These are phyloP conservation scores for Scenedesmus sp. DNA, from an alignment of 163 green algal species.

Conservation along the genomic window DNA sequence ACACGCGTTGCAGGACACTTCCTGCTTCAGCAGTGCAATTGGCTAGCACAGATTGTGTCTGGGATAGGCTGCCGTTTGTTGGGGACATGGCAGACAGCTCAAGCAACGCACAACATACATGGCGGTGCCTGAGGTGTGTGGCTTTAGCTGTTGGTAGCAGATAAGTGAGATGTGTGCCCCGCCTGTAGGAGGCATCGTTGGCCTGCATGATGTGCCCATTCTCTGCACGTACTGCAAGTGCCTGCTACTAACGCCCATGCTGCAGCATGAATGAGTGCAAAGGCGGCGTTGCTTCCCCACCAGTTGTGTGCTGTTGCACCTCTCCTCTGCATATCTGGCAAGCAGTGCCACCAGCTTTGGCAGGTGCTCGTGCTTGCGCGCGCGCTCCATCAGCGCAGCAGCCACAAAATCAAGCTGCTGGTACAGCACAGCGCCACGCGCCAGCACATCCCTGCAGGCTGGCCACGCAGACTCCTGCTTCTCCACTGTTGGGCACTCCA, in stretches of 20 bases:
- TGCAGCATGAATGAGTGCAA: not conserved
- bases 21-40: not conserved
- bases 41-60: no score
- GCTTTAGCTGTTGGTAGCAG: not conserved
- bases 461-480: conserved; percentile 29
- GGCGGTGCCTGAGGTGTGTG: not conserved
- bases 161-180: no score
- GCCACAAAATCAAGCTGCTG: conserved; percentile 43
- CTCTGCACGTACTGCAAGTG: not conserved
- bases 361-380: conserved; percentile 49
- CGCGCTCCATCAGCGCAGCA: conserved; percentile 27
- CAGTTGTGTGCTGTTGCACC: conserved; percentile 53
- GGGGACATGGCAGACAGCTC: not conserved
- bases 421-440: conserved; percentile 33
- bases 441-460: conserved; percentile 45
- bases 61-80: not conserved
- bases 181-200: no score
- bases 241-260: not conserved
- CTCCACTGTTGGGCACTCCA: conserved; percentile 6
- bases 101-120: not conserved
- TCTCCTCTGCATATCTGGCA: conserved; percentile 35
- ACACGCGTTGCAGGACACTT: not conserved
- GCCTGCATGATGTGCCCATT: not conserved
- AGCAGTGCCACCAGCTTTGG: conserved; percentile 2
- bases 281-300: not conserved